Conservation (phyloP, 1,139 yeast species). For the Zygosaccharomyces sapae region DNA sequence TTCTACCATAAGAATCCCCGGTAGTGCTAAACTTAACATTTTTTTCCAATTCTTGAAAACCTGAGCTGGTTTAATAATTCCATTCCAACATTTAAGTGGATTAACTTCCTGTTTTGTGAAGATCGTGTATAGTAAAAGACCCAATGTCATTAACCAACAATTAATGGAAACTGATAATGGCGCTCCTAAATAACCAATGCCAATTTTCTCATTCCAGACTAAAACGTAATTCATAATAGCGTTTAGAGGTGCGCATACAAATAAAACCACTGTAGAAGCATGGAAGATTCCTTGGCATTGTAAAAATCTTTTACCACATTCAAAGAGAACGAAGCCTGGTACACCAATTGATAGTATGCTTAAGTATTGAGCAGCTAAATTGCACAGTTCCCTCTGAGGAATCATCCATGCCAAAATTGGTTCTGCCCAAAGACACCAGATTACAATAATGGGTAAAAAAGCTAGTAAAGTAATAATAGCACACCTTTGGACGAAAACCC, state of each 20-base stretch:
- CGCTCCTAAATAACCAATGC: conserved; percentile 71
- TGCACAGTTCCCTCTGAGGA: conserved; percentile 48
- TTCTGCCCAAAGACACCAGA: conserved; percentile 55
- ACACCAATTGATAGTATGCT: conserved; percentile 54
- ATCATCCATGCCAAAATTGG: conserved; percentile 46
- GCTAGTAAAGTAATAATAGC: conserved; percentile 52
- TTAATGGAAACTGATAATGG: conserved; percentile 70
- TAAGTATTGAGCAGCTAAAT: conserved; percentile 55
- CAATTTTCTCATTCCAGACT: conserved; percentile 57
- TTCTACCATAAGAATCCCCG: conserved; percentile 80
- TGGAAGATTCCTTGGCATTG: conserved; percentile 79
- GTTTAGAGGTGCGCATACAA: conserved; percentile 68
- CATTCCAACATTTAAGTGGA: conserved; percentile 74
- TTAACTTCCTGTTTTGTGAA: conserved; percentile 34
- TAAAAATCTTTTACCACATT: conserved; percentile 64
- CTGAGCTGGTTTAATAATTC: conserved; percentile 45
- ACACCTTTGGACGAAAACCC: conserved; percentile 63
- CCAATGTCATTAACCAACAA: conserved; percentile 61
- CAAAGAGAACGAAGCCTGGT: conserved; percentile 70
- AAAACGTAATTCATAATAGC: conserved; percentile 57
- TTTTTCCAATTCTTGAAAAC: conserved; percentile 56
- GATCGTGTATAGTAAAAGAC: conserved; percentile 28
- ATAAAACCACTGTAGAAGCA: conserved; percentile 67
- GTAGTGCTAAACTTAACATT: conserved; percentile 64
- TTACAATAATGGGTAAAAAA: conserved; percentile 51